A percentile compares a stretch with the other conserved stretches of the same genome.
phyloP scores from a whole-genome alignment of 176 grass and related monocot species.

The Tillandsia fasciculata region DNA sequence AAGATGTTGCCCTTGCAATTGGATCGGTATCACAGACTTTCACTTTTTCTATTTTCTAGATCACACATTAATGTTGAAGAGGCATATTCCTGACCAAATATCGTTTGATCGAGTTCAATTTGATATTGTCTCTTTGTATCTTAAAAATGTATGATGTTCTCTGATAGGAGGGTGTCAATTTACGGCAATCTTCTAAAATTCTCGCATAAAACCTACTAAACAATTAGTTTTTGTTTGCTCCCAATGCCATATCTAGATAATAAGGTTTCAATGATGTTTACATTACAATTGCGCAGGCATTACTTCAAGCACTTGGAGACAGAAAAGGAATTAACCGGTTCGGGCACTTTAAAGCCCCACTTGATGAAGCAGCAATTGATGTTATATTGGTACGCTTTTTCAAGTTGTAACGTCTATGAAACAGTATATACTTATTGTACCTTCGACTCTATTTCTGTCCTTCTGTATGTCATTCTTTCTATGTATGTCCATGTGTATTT shows the following conservation, averaged over 20 bases:
- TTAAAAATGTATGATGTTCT: not conserved
- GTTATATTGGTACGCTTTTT: constrained; percentile 64
- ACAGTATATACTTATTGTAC: not conserved
- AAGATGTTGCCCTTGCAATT: constrained; percentile 95
- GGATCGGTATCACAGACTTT: constrained; percentile 45
- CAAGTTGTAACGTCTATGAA: not conserved
- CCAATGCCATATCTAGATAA: not conserved
- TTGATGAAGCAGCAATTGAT: constrained; percentile 86
- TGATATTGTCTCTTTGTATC: not conserved
- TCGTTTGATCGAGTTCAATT: not conserved
- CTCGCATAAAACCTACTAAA: not conserved
- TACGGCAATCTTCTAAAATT: not conserved
- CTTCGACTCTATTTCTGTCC: not conserved
- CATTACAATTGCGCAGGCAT: constrained; percentile 36
- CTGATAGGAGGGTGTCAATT: not conserved
- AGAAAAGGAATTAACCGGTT: constrained; percentile 81
- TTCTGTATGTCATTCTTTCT: not conserved
- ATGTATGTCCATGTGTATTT: not conserved
- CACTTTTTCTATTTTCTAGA: not conserved
- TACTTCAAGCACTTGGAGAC: constrained; percentile 94
- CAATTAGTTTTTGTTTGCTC: not conserved
- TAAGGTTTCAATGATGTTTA: not conserved
- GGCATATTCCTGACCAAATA: not conserved
- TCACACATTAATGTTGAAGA: not conserved
- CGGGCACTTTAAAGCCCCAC: constrained; percentile 84